Base-by-base conservation (phyloP, 2,329 filamentous ascomycete genomes). In the Periconia sp. region DNA sequence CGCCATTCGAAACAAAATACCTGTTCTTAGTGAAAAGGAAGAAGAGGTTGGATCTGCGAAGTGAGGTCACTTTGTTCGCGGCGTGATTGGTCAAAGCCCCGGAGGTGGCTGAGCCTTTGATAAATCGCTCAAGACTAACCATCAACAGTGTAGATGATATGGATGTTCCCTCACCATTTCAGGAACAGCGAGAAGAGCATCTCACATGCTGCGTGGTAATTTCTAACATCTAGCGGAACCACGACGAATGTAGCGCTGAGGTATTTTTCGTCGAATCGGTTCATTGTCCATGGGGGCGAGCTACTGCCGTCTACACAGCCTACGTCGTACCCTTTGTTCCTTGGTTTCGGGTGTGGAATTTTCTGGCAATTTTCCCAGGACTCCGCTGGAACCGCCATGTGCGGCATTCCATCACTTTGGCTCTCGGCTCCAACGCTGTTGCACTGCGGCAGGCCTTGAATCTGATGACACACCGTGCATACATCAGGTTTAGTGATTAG, bases 111-210 rank as follows among this genome's bases (percentile, higher is more conserved):
- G 52, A 50, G 52, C 45, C 18, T 30, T 41, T 15, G 42, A 47
- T 50, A 54, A 54, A 51, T 59, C 57, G 42, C 57, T 53, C 57
- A 56, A 49, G 41, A 40, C 50, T 56, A 54, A 53, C 56, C 54
- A 42, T 43, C 53, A 55, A 48, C 53, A 51, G 53, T 41, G 31
- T 50, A 53, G 41, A 20, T 49, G 45, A 49, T 40, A 23, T 50
- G 48, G 41, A n/a, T 43, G 20, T 31, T 35, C 30, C 45, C n/a
- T 50, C 53, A 40, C 50, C 50, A 41, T 45, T 27, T 48, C 40
- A 49, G 50, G 47, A 49, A 45, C 47, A 43, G 53, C 55, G 46
- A 58, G 52, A 53, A 13, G 45, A 47, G 47, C 55, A 49, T 52
- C 53, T 55, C 53, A 58, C 55, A 58, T 58, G 53, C 47, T 56